A percentile compares a stretch with the other conserved stretches of the same genome.
phyloP scores from a whole-genome alignment of 257 asterid genomes.

The Ballota nigra region DNA sequence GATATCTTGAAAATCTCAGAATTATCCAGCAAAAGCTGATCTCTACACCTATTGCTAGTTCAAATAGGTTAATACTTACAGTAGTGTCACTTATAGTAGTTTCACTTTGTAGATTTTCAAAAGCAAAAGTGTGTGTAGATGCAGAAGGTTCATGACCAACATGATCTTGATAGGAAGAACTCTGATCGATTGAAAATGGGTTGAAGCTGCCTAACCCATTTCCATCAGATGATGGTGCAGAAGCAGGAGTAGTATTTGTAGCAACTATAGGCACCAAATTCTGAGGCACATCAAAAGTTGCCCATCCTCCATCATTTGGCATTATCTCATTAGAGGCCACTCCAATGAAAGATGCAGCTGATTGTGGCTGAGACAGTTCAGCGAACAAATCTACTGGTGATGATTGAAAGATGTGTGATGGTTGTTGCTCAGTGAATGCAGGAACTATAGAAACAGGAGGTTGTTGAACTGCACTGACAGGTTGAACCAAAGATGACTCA shows the following conservation, averaged over 20 bases:
- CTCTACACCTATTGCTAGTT: neutral
- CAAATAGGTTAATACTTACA: constrained; percentile 31
- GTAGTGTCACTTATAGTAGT: constrained; percentile 27
- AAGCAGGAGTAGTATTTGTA: constrained; percentile 33
- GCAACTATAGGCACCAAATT: constrained; percentile 32
- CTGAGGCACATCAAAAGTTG: constrained; percentile 44
- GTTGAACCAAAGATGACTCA: constrained; percentile 34
- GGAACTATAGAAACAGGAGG: constrained; percentile 37
- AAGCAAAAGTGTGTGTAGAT: constrained; percentile 29
- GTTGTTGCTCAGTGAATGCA: constrained; percentile 39
- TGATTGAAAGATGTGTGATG: constrained; percentile 32
- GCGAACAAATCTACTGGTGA: constrained; percentile 51
- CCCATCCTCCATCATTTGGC: constrained; percentile 44
- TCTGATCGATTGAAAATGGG: constrained; percentile 43
- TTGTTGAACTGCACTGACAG: constrained; percentile 43
- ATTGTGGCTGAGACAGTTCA: constrained; percentile 37
- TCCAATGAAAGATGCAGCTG: constrained; percentile 33
- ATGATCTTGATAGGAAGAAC: constrained; percentile 31
- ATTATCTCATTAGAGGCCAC: constrained; percentile 24
- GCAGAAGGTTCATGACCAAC: constrained; percentile 30
- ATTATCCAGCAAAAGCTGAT: constrained; percentile 1
- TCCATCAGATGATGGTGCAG: constrained; percentile 43
- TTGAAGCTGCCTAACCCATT: constrained; percentile 30
- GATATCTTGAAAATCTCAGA: neutral
- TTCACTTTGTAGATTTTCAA: constrained; percentile 28